phyloP scores from a whole-genome alignment of 1,284 basidiomycete species.

The Microbotryum saponariae region DNA sequence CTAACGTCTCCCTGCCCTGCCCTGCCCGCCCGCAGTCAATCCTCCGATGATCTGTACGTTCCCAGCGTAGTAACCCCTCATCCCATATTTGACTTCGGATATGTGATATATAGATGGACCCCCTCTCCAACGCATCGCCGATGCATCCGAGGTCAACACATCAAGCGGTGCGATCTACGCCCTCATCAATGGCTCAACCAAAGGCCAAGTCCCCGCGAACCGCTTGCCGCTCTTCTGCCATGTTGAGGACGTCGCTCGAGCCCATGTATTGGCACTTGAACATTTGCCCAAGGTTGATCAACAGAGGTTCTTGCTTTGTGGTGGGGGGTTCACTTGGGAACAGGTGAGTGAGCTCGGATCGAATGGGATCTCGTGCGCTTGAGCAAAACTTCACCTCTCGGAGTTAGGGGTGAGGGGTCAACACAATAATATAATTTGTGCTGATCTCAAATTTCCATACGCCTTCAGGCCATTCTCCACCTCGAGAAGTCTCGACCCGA shows the following conservation, averaged over 20 bases:
- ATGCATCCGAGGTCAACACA: slow-evolving; percentile 27
- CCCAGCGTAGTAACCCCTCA: background rate
- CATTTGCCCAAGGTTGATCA: slow-evolving; percentile 17
- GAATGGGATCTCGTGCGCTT: too few relatives aligned
- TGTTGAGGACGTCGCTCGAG: slow-evolving; percentile 36
- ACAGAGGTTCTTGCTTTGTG: slow-evolving; percentile 25
- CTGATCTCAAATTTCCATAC: background rate
- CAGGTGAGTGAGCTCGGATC: slow-evolving; percentile 6
- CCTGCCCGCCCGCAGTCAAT: slow-evolving; percentile 10
- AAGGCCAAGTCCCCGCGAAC: slow-evolving; percentile 35
- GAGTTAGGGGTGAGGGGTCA: too few relatives aligned
- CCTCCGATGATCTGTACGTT: slow-evolving; percentile 33
- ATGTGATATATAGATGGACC: slow-evolving; percentile 10
- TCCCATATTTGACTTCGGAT: too few relatives aligned
- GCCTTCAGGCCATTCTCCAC: slow-evolving; percentile 14
- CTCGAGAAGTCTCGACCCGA: slow-evolving; percentile 10
- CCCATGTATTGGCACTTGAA: slow-evolving; percentile 37
- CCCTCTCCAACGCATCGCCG: slow-evolving; percentile 20
- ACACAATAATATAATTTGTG: too few relatives aligned
- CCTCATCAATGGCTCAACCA: slow-evolving; percentile 32
- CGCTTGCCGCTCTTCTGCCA: slow-evolving; percentile 40
- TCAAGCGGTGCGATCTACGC: slow-evolving; percentile 26
- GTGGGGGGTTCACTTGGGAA: slow-evolving; percentile 32
- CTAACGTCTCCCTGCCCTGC: too few relatives aligned
- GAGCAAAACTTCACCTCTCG: too few relatives aligned